A percentile compares a stretch with the other conserved stretches of the same genome.
These are phyloP conservation scores for Musa troglodytarum DNA, from an alignment of 176 grass and related monocot species.

Conservation along the genomic window DNA sequence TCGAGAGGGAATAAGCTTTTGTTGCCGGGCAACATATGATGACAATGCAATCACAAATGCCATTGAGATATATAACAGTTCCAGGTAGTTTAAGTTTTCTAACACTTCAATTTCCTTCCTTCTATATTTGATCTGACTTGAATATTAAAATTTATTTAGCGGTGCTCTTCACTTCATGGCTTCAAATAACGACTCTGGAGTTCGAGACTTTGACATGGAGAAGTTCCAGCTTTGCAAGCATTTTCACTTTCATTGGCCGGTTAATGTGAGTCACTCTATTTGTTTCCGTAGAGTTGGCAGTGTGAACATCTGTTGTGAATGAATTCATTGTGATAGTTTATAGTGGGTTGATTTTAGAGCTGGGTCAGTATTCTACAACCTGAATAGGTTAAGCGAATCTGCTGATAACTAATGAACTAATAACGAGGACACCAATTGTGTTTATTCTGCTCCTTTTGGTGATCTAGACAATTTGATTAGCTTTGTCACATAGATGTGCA, in stretches of 20 bases:
- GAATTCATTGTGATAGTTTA: not conserved
- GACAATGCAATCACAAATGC: constrained; percentile 69
- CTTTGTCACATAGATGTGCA: not conserved
- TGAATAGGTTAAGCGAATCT: no score
- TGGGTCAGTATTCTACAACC: not conserved
- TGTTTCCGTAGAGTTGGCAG: constrained; percentile 7
- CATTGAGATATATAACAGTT: constrained; percentile 67
- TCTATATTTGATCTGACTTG: constrained; percentile 6
- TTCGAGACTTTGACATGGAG: constrained; percentile 71
- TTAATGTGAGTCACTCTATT: constrained; percentile 45
- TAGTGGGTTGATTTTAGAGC: not conserved
- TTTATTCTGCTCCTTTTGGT: no score
- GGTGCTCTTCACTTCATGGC: constrained; percentile 67
- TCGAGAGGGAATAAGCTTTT: constrained; percentile 75
- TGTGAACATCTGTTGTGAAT: not conserved
- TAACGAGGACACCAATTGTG: no score
- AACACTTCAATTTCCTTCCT: not conserved
- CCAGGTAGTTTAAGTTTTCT: constrained; percentile 42
- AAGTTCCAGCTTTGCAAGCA: constrained; percentile 60
- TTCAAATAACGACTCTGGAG: constrained; percentile 67
- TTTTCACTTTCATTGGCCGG: constrained; percentile 57
- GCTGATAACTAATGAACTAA: no score
- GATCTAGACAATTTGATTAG: no score
- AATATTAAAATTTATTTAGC: constrained; percentile 26
- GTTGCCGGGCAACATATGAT: constrained; percentile 57